A percentile compares a stretch with the other conserved stretches of the same genome.
These are phyloP conservation scores for Macroventuria anomochaeta DNA, from an alignment of 2,329 filamentous ascomycete species.

Conservation along the genomic window DNA sequence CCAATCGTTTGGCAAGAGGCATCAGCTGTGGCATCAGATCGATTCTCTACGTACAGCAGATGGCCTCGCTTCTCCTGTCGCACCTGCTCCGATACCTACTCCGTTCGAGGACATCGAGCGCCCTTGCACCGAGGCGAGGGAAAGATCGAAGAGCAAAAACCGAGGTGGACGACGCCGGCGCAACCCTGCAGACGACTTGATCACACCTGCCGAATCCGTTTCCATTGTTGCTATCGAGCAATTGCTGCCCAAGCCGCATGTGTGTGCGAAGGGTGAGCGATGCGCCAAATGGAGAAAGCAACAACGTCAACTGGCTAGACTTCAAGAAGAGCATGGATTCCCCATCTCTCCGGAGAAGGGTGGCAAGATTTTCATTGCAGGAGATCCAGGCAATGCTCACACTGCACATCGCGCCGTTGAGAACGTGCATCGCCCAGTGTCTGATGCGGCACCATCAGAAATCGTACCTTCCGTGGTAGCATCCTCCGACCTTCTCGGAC, in stretches of 20 bases:
- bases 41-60: conserved; percentile 66
- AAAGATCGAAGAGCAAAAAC: conserved; percentile 47
- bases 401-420: conserved; percentile 63
- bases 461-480: conserved; percentile 73
- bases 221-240: conserved; percentile 94
- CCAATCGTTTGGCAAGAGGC: conserved; percentile 79
- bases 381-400: conserved; percentile 77
- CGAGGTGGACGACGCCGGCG: conserved; percentile 49
- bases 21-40: conserved; percentile 81
- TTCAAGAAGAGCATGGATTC: conserved; percentile 72
- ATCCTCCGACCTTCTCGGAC: conserved; percentile 87
- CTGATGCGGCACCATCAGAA: conserved; percentile 69
- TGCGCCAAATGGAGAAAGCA: conserved; percentile 84
- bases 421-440: conserved; percentile 69
- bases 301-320: conserved; percentile 75
- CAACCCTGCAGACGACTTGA: conserved; percentile 63
- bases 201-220: conserved; percentile 81
- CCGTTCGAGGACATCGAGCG: conserved; percentile 57
- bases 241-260: conserved; percentile 81
- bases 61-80: conserved; percentile 47
- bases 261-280: conserved; percentile 84
- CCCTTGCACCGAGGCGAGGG: conserved; percentile 49
- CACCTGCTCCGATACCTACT: conserved; percentile 55
- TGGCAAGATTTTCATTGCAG: conserved; percentile 76
- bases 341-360: conserved; percentile 68